Percentiles rank a stretch among this genome's conserved stretches.
phyloP scores from a whole-genome alignment of 257 asterid genomes.

The Penstemon eatonii region DNA sequence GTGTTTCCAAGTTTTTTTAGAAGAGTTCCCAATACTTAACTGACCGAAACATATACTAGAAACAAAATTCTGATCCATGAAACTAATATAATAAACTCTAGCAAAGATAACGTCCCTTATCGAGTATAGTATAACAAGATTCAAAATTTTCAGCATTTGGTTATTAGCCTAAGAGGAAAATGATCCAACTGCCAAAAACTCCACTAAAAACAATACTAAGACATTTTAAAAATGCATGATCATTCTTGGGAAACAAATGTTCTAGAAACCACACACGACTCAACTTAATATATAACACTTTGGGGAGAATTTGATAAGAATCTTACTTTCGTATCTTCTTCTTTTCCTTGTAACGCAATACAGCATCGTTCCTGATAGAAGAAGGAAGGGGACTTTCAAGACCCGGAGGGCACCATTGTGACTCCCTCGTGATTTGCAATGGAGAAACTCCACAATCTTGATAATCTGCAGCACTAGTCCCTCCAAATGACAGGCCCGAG shows the following conservation, averaged over 20 bases:
- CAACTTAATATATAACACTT: not conserved
- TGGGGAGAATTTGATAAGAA: not conserved
- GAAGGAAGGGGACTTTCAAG: constrained; percentile 61
- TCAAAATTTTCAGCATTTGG: not conserved
- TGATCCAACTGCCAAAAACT: not conserved
- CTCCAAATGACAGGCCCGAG: constrained; percentile 67
- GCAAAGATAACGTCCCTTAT: no score
- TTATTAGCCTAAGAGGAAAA: not conserved
- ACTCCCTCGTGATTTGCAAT: constrained; percentile 57
- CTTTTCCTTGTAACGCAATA: constrained; percentile 93
- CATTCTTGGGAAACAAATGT: not conserved
- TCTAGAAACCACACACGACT: not conserved
- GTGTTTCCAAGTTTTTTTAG: no score
- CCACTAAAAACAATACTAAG: not conserved
- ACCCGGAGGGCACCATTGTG: constrained; percentile 67
- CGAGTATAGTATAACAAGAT: no score
- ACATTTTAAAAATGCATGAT: not conserved
- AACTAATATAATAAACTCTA: no score
- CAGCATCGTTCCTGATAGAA: constrained; percentile 75
- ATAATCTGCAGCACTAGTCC: constrained; percentile 60
- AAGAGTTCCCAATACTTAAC: no score
- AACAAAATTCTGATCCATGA: no score
- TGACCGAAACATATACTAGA: no score
- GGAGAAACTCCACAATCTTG: constrained; percentile 55
- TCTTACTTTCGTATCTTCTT: constrained; percentile 68